A percentile compares a stretch with the other conserved stretches of the same genome.
These are phyloP conservation scores for Skeletonema tropicum DNA, from an alignment of 108 stramenopile species.

Conservation along the genomic window DNA sequence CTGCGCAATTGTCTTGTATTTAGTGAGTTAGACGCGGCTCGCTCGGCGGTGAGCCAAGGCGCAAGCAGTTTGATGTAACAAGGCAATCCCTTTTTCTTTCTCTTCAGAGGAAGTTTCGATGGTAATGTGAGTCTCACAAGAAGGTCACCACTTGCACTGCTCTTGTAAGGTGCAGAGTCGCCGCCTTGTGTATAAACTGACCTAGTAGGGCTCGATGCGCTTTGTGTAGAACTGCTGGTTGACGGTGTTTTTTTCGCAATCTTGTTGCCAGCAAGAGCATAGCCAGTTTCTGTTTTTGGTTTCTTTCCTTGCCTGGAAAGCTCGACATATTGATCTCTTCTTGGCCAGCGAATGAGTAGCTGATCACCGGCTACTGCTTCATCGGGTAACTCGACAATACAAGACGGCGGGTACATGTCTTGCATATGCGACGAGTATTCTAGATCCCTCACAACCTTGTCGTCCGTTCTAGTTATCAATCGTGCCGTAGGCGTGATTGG, in stretches of 20 bases:
- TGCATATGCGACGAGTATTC: background rate
- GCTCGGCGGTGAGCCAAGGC: slow-evolving; percentile 40
- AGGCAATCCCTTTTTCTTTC: background rate
- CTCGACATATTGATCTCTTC: background rate
- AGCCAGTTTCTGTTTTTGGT: background rate
- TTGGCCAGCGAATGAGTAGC: slow-evolving; percentile 35
- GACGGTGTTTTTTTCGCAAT: background rate
- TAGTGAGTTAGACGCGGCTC: slow-evolving; percentile 20
- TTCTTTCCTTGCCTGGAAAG: background rate
- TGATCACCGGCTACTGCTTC: slow-evolving; percentile 25
- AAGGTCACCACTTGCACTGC: background rate
- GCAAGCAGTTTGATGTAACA: slow-evolving; percentile 31
- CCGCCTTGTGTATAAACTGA: background rate
- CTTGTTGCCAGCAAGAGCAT: background rate
- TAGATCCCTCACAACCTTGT: background rate
- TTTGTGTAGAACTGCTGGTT: background rate
- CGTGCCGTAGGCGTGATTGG: background rate
- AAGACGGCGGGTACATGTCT: slow-evolving; percentile 14
- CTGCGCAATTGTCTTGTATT: slow-evolving; percentile 27
- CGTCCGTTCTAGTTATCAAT: background rate
- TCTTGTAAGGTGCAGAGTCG: background rate
- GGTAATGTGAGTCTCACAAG: background rate
- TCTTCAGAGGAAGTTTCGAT: background rate
- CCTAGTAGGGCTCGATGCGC: background rate
- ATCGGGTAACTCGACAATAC: slow-evolving; percentile 31